Conservation (phyloP, 2,329 filamentous ascomycete species). For the Ceratocystis variospora region DNA sequence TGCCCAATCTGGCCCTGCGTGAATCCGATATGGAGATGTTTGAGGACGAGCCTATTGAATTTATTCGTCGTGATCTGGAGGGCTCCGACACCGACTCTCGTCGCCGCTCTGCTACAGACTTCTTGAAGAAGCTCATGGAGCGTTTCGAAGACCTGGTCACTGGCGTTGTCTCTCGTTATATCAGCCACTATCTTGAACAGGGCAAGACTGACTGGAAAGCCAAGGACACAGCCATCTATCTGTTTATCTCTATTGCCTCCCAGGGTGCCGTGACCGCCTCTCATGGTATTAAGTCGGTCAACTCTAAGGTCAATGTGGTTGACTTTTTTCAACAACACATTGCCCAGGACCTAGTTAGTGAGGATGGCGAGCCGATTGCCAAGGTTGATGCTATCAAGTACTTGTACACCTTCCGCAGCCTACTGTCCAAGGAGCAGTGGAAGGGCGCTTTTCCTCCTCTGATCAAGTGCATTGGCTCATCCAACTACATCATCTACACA, state of each 20-base stretch:
- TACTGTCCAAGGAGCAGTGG: slow-evolving; percentile 86
- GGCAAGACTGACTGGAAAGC: slow-evolving; percentile 81
- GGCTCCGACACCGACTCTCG: slow-evolving; percentile 92
- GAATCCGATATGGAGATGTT: slow-evolving; percentile 93
- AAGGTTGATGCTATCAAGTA: slow-evolving; percentile 98
- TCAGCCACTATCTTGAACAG: slow-evolving; percentile 72
- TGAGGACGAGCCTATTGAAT: slow-evolving; percentile 97
- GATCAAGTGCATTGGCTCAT: slow-evolving; percentile 77
- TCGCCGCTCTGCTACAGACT: slow-evolving; percentile 84
- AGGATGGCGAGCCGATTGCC: slow-evolving; percentile 63
- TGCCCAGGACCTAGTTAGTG: slow-evolving; percentile 69
- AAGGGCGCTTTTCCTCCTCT: slow-evolving; percentile 75
- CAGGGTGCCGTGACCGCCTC: slow-evolving; percentile 78
- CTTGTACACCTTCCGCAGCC: slow-evolving; percentile 90
- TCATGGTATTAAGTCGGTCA: slow-evolving; percentile 83
- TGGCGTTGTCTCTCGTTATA: slow-evolving; percentile 72
- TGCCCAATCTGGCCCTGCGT: slow-evolving; percentile 81
- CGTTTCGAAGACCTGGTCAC: slow-evolving; percentile 80
- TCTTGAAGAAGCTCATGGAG: slow-evolving; percentile 75
- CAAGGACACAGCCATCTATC: slow-evolving; percentile 95
- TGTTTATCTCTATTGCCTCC: slow-evolving; percentile 86
- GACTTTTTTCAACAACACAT: slow-evolving; percentile 92
- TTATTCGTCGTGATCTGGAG: slow-evolving; percentile 86
- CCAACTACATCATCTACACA: slow-evolving; percentile 93
- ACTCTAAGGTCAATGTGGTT: slow-evolving; percentile 73